phyloP scores from a whole-genome alignment of 2,329 filamentous ascomycete genomes.

The Alternaria sp. region DNA sequence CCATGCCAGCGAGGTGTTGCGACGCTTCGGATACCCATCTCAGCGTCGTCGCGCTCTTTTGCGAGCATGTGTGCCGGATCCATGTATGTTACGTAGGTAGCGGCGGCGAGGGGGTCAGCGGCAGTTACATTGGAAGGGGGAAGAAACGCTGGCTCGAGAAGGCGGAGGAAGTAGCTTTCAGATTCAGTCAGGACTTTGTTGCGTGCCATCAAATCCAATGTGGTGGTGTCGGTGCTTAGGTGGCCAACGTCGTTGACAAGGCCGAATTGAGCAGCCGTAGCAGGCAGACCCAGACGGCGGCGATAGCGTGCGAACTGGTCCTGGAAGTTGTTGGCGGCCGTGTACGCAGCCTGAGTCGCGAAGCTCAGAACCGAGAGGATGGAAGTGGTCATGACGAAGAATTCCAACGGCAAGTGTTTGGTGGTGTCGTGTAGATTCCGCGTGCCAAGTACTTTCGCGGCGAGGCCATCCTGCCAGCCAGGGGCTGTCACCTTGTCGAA shows the following conservation, averaged over 20 bases:
- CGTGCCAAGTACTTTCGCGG: slow-evolving; percentile 35
- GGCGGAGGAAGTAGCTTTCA: slow-evolving; percentile 7
- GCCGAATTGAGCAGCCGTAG: slow-evolving; percentile 27
- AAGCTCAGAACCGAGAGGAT: slow-evolving; percentile 17
- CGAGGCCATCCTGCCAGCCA: slow-evolving; percentile 7
- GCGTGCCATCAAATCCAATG: slow-evolving; percentile 7
- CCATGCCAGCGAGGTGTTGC: slow-evolving; percentile 20
- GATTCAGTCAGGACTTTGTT: slow-evolving; percentile 9
- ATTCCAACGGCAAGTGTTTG: slow-evolving; percentile 21
- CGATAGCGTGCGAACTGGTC: slow-evolving; percentile 28
- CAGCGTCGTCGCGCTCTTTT: neutral
- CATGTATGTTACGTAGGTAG: slow-evolving; percentile 30
- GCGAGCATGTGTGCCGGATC: slow-evolving; percentile 25
- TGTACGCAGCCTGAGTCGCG: slow-evolving; percentile 27
- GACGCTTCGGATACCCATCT: neutral
- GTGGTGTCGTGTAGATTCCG: slow-evolving; percentile 32
- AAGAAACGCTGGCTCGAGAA: slow-evolving; percentile 21
- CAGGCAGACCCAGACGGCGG: slow-evolving; percentile 18
- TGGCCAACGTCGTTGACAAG: slow-evolving; percentile 31
- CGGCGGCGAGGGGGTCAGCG: slow-evolving; percentile 30
- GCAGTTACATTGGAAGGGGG: slow-evolving; percentile 11
- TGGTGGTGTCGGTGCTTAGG: slow-evolving; percentile 3
- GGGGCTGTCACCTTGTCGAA: slow-evolving; percentile 10
- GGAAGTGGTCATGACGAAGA: slow-evolving; percentile 35
- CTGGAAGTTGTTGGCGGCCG: slow-evolving; percentile 29